These are phyloP conservation scores for Boletus reticuloceps DNA, from an alignment of 768 basidiomycete genomes.

Conservation along the genomic window DNA sequence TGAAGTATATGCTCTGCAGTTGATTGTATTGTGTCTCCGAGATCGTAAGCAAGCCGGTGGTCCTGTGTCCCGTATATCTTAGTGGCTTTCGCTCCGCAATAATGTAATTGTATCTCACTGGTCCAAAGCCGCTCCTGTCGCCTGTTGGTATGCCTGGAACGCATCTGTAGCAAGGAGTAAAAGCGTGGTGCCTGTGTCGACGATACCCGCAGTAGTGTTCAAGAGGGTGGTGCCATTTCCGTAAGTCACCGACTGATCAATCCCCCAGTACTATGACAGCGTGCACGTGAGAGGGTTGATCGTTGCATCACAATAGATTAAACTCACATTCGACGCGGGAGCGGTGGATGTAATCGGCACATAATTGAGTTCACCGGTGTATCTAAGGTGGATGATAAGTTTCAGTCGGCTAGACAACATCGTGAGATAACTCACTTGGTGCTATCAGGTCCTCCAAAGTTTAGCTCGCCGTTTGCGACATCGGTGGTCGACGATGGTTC, in stretches of 20 bases:
- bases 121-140: slow-evolving; percentile 53
- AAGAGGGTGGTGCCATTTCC: slow-evolving; percentile 34
- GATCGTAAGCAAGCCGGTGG: slow-evolving; percentile 56
- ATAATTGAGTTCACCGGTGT: slow-evolving; percentile 34
- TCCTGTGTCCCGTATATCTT: slow-evolving; percentile 24
- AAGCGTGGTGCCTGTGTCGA: slow-evolving; percentile 55
- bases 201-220: slow-evolving; percentile 42
- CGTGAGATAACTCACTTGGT: slow-evolving; percentile 33
- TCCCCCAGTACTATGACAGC: slow-evolving; percentile 45
- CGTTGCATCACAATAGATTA: not conserved
- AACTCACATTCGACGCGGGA: slow-evolving; percentile 39
- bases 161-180: slow-evolving; percentile 57
- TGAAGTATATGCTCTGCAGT: slow-evolving; percentile 52
- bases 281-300: not conserved
- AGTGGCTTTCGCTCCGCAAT: not conserved
- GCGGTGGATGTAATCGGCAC: slow-evolving; percentile 43
- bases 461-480: slow-evolving; percentile 51
- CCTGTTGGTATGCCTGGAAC: slow-evolving; percentile 52
- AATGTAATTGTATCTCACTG: slow-evolving; percentile 29
- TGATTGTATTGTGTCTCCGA: slow-evolving; percentile 46
- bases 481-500: slow-evolving; percentile 40
- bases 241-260: slow-evolving; percentile 40
- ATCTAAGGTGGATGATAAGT: slow-evolving; percentile 17
- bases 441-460: slow-evolving; percentile 51
- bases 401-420: not conserved